phyloP scores from a whole-genome alignment of 2,329 filamentous ascomycete species.

The Falciphora oryzae region DNA sequence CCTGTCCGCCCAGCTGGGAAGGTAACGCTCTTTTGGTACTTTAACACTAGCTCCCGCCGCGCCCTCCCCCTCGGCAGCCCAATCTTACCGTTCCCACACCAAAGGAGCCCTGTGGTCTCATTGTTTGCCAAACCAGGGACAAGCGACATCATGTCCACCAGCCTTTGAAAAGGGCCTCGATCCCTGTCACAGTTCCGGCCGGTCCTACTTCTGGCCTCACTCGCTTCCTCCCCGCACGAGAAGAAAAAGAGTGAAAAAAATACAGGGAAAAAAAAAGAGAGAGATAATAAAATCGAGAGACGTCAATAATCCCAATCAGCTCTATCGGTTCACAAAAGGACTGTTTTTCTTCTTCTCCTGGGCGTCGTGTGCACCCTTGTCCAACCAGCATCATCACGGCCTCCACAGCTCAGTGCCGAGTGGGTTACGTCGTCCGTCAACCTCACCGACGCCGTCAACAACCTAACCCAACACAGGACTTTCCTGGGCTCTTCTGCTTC shows the following conservation, averaged over 20 bases:
- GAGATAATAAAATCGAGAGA: not conserved
- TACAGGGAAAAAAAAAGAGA: not conserved
- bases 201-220: not conserved
- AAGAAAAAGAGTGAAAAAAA: not conserved
- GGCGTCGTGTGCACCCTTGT: not conserved
- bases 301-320: not conserved
- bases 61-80: not conserved
- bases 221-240: not conserved
- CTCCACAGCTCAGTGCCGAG: not conserved
- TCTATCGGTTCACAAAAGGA: no score
- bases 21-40: not conserved
- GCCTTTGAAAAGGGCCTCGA: not conserved
- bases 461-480: not conserved
- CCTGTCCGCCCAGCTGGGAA: not conserved
- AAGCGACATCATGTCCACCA: not conserved
- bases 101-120: not conserved
- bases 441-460: not conserved
- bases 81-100: constrained; percentile 1
- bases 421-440: not conserved
- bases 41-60: constrained; percentile 1
- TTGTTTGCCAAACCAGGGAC: not conserved
- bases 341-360: not conserved
- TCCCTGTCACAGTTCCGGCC: not conserved
- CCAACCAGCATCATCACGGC: not conserved
- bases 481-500: not conserved